Percentiles rank a stretch among this genome's conserved stretches.
phyloP scores from a whole-genome alignment of 768 basidiomycete species.

The Serendipita sp. region DNA sequence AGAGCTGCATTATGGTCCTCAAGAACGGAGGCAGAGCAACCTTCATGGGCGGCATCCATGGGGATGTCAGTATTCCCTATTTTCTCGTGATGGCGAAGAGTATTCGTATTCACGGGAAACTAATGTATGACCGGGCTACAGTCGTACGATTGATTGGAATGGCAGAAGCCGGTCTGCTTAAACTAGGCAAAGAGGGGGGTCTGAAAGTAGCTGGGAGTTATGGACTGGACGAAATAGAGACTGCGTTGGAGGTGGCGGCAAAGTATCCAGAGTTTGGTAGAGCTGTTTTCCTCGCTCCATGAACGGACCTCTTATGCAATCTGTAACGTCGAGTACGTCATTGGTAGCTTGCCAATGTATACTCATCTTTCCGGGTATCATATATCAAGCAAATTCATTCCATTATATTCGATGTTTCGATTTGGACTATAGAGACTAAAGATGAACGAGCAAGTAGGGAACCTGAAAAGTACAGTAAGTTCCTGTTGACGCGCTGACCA shows the following conservation, averaged over 20 bases:
- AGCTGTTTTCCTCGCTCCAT: not conserved
- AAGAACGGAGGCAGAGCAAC: not conserved
- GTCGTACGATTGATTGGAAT: not conserved
- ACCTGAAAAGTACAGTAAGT: constrained; percentile 29
- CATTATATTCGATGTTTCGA: not conserved
- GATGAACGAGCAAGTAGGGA: constrained; percentile 57
- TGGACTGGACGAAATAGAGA: not conserved
- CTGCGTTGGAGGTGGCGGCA: not conserved
- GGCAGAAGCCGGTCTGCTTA: not conserved
- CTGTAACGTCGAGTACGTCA: too few relatives aligned
- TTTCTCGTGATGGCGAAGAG: not conserved
- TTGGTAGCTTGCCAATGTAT: too few relatives aligned
- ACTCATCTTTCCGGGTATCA: not conserved
- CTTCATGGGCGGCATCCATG: not conserved
- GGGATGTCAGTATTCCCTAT: not conserved
- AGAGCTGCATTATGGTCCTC: not conserved
- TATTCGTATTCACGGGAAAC: not conserved
- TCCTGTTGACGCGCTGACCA: constrained; percentile 5
- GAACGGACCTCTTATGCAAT: too few relatives aligned
- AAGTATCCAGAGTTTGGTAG: not conserved
- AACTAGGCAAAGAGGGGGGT: not conserved
- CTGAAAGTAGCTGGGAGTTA: not conserved
- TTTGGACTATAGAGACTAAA: constrained; percentile 4
- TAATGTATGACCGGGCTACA: not conserved
- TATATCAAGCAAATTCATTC: not conserved